Percentiles rank a stretch among this genome's conserved stretches.
Evolutionary conservation across 352 stramenopile genomes (phyloP).

Genomic region (Hyaloperonospora brassicae): DNA sequence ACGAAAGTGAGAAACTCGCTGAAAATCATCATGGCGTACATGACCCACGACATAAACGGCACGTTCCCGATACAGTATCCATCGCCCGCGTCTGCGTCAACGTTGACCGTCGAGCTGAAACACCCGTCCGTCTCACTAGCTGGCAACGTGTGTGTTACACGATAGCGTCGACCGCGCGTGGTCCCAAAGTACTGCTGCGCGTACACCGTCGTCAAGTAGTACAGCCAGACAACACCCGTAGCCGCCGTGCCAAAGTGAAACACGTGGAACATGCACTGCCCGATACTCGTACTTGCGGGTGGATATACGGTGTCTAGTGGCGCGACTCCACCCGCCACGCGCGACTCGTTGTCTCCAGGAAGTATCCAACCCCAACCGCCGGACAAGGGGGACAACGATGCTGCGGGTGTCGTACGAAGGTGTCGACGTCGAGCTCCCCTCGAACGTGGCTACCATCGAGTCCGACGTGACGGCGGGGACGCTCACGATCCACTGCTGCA

Average conservation of each 20-base stretch:
- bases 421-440: too few species aligned
- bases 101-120: slow-evolving; percentile 67
- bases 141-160: slow-evolving; percentile 49
- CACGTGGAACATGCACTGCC: slow-evolving; percentile 75
- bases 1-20: slow-evolving; percentile 86
- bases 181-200: slow-evolving; percentile 75
- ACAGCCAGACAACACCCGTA: slow-evolving; percentile 69
- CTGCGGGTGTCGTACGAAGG: slow-evolving; percentile 69
- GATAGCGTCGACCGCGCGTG: slow-evolving; percentile 61
- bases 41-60: slow-evolving; percentile 60
- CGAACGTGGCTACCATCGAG: too few species aligned
- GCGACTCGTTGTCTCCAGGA: too few species aligned
- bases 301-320: too few species aligned
- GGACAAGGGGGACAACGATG: slow-evolving; percentile 26
- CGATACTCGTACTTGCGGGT: slow-evolving; percentile 88
- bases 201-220: slow-evolving; percentile 75
- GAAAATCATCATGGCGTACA: slow-evolving; percentile 83
- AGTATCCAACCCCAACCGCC: too few species aligned
- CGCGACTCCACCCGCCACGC: background rate
- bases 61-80: slow-evolving; percentile 76
- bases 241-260: slow-evolving; percentile 74
- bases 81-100: slow-evolving; percentile 47
- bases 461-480: too few species aligned
- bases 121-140: slow-evolving; percentile 38
- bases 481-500: too few species aligned